phyloP scores from a whole-genome alignment of 164 flowering plant genomes.

The Tetracentron sinense region DNA sequence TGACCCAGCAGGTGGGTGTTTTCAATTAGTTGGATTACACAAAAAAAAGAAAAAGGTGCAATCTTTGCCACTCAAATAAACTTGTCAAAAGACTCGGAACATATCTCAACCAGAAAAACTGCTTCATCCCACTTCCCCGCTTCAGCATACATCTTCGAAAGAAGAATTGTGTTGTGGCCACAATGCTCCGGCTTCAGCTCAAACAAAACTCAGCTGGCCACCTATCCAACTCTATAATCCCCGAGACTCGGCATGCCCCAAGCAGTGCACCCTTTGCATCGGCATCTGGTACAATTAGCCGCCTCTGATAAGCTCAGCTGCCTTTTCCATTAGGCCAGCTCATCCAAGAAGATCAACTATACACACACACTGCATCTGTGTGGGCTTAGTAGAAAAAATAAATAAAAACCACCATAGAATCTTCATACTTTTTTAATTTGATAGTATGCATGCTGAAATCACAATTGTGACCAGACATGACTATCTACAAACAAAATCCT shows the following conservation, averaged over 20 bases:
- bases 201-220: slow-evolving; percentile 12
- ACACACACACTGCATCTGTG: slow-evolving; percentile 2
- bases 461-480: no score
- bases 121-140: slow-evolving; percentile 17
- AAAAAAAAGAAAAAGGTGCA: no score
- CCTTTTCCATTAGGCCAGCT: slow-evolving; percentile 7
- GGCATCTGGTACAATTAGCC: slow-evolving; percentile 7
- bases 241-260: slow-evolving; percentile 7
- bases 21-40: no score
- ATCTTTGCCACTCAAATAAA: no score
- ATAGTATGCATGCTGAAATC: no score
- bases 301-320: slow-evolving; percentile 2
- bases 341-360: slow-evolving; percentile 16
- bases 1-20: no score
- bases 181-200: slow-evolving; percentile 8
- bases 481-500: no score
- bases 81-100: no score
- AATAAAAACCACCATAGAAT: no score
- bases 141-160: no score
- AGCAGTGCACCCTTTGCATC: slow-evolving; percentile 9
- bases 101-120: no score
- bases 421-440: no score
- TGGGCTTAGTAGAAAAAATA: slow-evolving; percentile 1
- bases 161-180: slow-evolving; percentile 11
- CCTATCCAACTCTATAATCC: slow-evolving; percentile 3